Percentiles rank a stretch among this genome's conserved stretches.
These are phyloP conservation scores for Pythium oligandrum DNA, from an alignment of 352 stramenopile genomes.

Conservation along the genomic window DNA sequence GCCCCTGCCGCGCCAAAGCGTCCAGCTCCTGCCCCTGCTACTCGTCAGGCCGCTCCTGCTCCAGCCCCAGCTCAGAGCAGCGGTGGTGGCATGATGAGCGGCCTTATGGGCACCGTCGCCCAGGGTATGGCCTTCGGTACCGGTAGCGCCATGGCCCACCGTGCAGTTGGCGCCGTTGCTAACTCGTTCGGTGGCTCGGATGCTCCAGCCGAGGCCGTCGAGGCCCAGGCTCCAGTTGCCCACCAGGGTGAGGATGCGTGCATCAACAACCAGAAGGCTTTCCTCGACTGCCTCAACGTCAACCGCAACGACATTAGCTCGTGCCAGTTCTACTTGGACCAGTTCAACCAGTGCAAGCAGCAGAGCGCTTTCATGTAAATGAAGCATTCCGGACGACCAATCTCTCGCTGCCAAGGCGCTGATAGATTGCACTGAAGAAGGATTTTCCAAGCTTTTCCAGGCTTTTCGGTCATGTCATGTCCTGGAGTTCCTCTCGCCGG, in stretches of 20 bases:
- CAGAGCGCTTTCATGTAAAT: conserved; percentile 64
- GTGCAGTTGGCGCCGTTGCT: conserved; percentile 77
- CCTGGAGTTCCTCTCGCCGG: no score
- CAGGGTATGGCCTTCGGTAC: conserved; percentile 98
- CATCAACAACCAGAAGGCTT: conserved; percentile 70
- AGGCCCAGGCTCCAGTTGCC: conserved; percentile 19
- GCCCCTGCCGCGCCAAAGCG: conserved; percentile 22
- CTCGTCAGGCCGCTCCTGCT: conserved; percentile 40
- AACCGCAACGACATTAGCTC: conserved; percentile 85
- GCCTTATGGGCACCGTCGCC: conserved; percentile 94
- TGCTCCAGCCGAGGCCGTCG: conserved; percentile 21
- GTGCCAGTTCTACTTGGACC: conserved; percentile 88
- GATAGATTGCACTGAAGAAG: no score
- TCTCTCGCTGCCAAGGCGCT: neutral
- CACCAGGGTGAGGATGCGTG: conserved; percentile 53
- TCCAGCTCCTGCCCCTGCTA: conserved; percentile 43
- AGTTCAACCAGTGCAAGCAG: conserved; percentile 86
- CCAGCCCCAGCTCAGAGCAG: conserved; percentile 47
- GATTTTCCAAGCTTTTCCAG: no score
- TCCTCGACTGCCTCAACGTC: conserved; percentile 81
- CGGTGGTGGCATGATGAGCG: conserved; percentile 89
- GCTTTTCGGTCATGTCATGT: no score
- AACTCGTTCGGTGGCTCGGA: conserved; percentile 65
- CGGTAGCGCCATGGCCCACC: conserved; percentile 94
- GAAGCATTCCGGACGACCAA: neutral